phyloP scores from a whole-genome alignment of 2,329 filamentous ascomycete species.

The Diaporthe batatas region DNA sequence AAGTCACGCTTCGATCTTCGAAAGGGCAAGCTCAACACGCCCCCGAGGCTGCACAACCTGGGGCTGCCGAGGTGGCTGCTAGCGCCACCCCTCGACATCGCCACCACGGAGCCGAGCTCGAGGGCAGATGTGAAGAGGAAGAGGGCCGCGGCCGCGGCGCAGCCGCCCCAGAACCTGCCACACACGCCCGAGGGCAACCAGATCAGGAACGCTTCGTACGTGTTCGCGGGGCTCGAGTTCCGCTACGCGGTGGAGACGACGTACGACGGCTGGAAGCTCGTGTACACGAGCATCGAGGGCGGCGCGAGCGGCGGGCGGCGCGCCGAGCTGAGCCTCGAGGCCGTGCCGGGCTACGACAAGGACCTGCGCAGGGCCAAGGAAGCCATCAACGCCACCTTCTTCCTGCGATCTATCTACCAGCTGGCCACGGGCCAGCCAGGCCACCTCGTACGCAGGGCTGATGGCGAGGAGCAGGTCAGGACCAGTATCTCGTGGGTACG shows the following conservation, averaged over 20 bases:
- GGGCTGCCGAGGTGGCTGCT: constrained; percentile 46
- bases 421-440: constrained; percentile 38
- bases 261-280: constrained; percentile 60
- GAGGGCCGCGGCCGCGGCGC: background rate
- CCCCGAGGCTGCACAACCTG: constrained; percentile 47
- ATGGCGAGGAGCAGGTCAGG: constrained; percentile 22
- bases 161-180: background rate
- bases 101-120: background rate
- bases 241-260: constrained; percentile 59
- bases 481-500: constrained; percentile 36
- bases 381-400: constrained; percentile 14
- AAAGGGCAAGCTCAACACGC: constrained; percentile 64
- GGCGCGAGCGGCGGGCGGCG: constrained; percentile 64
- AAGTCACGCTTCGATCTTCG: constrained; percentile 60
- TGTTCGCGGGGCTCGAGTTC: constrained; percentile 67
- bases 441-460: background rate
- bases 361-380: constrained; percentile 23
- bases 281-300: constrained; percentile 66
- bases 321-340: constrained; percentile 63
- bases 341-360: constrained; percentile 44
- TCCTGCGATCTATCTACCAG: constrained; percentile 38
- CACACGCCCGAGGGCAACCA: constrained; percentile 25
- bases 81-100: constrained; percentile 4
- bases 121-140: background rate
- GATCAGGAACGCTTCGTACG: constrained; percentile 48